These are phyloP conservation scores for Salix exigua DNA, from an alignment of 345 rosid genomes.

Conservation along the genomic window DNA sequence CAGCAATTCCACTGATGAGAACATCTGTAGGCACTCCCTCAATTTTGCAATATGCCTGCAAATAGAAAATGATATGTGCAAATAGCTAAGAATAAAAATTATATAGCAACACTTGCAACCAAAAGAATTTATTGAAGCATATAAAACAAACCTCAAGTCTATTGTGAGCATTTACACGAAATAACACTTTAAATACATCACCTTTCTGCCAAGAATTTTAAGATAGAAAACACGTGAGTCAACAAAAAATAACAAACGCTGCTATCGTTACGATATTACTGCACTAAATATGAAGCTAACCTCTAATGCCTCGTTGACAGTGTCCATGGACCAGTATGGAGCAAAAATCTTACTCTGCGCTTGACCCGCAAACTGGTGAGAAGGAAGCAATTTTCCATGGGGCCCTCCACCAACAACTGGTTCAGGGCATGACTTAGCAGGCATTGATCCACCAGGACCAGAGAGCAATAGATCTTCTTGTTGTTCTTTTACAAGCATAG, in stretches of 20 bases:
- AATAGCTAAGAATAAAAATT: background rate
- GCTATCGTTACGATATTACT: background rate
- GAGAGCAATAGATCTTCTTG: constrained; percentile 17
- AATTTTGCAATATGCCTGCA: constrained; percentile 89
- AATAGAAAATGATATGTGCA: constrained; percentile 1
- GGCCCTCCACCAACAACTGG: constrained; percentile 31
- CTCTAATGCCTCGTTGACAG: constrained; percentile 59
- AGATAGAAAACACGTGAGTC: background rate
- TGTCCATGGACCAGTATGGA: constrained; percentile 58
- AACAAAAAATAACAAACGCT: background rate
- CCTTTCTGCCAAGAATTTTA: constrained; percentile 47
- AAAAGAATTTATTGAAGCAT: background rate
- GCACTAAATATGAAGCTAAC: constrained; percentile 35
- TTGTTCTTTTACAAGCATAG: constrained; percentile 40
- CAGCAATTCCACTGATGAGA: constrained; percentile 61
- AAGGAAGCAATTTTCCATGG: constrained; percentile 23
- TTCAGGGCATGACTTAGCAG: constrained; percentile 49
- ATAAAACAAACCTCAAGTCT: constrained; percentile 58
- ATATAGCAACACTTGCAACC: background rate
- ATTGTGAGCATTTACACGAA: constrained; percentile 84
- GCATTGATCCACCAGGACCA: constrained; percentile 26
- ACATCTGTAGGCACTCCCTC: constrained; percentile 80
- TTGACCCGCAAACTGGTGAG: constrained; percentile 25
- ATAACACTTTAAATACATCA: constrained; percentile 61
- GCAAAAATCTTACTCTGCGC: constrained; percentile 37